Evolutionary conservation across 1,139 yeast species (phyloP), one percentile per base, ranked within the genome.

Genomic region (Saccharomyces hybrid): DNA sequence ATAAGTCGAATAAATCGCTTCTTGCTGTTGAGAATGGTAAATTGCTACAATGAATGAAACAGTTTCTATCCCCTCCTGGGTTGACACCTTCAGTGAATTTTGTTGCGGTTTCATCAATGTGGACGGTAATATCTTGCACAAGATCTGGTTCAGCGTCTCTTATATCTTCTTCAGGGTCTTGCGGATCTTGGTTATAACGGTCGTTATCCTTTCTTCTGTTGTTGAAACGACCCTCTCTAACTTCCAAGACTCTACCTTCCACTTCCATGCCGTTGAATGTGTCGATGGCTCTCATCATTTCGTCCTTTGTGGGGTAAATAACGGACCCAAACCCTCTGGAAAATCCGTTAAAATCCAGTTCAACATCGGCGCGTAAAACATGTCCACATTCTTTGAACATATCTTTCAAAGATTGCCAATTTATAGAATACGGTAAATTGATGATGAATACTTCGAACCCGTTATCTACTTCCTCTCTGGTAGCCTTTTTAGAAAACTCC

Each of bases 301-400:
- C 87, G 57, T 82, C 87, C 27, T 75, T 75, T 4, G 78, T 78
- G 50, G 73, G 75, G 62, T 80, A 85, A 14, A 83, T 81, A 31
- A 86, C 90, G 12, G 86, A 86, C 54, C 96, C 98, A 65, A 82
- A 84, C 1, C 97, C 97, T 71, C 86, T 81, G 2, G 96, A 88
- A 63, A 86, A 81, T 24, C 96, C 96, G 64, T 80, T 78, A 51
- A 76, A 78, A 62, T 82, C 88, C 52, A 77, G 72, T 66, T 83
- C 81, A 47, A 91, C 83, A 68, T 90, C 96, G 2, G 96, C 96
- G 60, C 95, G 82, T 38, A 81, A 75, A 32, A 90, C 88, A 55
- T 78, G 80, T 52, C 96, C 96, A 52, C 82, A 84, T 54, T 79
- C 80, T 64, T 88, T 81, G 78, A 90, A 88, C 66, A 90, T 71